These are phyloP conservation scores for Papiliotrema terrestris DNA, from an alignment of 1,284 basidiomycete genomes.

Conservation along the genomic window DNA sequence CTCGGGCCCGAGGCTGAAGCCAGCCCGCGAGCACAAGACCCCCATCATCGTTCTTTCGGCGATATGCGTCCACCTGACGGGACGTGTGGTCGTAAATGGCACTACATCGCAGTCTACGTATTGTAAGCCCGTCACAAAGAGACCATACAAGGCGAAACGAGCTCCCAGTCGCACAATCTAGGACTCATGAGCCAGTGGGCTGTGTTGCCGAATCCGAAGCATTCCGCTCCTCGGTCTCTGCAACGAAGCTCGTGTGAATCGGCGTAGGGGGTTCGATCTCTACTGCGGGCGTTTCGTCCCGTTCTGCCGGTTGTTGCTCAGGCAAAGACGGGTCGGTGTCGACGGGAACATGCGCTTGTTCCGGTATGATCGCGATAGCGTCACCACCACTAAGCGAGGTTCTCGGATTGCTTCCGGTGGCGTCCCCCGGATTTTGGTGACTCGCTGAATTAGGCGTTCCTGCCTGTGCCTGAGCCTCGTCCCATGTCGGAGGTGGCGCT, in stretches of 20 bases:
- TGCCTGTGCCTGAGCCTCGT: constrained; percentile 11
- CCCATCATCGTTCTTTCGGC: too few species aligned
- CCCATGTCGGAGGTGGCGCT: constrained; percentile 13
- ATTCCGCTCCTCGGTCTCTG: too few species aligned
- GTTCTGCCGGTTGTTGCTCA: background rate
- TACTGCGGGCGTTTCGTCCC: constrained; percentile 1
- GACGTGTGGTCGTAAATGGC: too few species aligned
- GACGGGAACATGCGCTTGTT: constrained; percentile 1
- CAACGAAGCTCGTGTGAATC: background rate
- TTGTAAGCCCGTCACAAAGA: too few species aligned
- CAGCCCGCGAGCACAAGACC: too few species aligned
- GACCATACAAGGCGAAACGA: too few species aligned
- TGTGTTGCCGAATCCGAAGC: too few species aligned
- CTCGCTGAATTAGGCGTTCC: constrained; percentile 2
- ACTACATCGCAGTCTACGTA: too few species aligned
- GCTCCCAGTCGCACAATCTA: too few species aligned
- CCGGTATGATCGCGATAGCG: background rate
- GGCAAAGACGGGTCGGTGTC: background rate
- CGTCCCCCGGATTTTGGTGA: background rate
- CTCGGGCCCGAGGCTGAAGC: too few species aligned
- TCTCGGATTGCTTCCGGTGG: constrained; percentile 9
- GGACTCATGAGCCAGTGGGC: too few species aligned
- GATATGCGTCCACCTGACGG: too few species aligned
- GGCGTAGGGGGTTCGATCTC: constrained; percentile 15
- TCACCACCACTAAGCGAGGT: constrained; percentile 7